Conservation (phyloP, 2,329 filamentous ascomycete species). For the Colletotrichum tropicale region DNA sequence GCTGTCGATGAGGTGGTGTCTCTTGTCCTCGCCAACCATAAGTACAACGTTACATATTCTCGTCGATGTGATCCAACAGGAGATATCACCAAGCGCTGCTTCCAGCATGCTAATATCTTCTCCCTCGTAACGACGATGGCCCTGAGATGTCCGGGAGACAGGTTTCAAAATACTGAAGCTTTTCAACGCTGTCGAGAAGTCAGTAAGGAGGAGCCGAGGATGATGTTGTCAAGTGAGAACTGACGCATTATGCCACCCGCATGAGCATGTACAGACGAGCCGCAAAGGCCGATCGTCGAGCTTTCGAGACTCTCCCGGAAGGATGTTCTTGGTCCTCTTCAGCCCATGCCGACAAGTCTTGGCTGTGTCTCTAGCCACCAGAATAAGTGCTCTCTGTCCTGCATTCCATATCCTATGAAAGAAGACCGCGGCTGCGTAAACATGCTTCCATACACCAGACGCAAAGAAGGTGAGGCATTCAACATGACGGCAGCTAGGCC, state of each 20-base stretch:
- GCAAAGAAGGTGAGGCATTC: background rate
- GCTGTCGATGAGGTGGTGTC: background rate
- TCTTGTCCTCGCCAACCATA: background rate
- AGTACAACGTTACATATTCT: background rate
- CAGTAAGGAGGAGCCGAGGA: background rate
- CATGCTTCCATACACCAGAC: background rate
- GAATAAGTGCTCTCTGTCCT: background rate
- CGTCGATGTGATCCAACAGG: background rate
- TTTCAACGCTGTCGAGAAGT: background rate
- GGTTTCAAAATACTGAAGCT: background rate
- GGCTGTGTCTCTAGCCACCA: background rate
- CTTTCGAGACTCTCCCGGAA: background rate
- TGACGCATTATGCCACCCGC: fast-evolving
- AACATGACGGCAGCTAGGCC: background rate
- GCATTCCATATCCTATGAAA: background rate
- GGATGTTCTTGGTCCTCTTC: background rate
- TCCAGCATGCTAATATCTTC: background rate
- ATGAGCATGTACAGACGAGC: background rate
- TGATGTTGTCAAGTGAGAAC: background rate
- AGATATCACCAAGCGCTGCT: background rate
- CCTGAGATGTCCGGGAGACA: background rate
- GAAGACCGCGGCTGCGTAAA: background rate
- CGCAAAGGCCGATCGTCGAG: fast-evolving
- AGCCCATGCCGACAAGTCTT: background rate
- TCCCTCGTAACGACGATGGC: background rate